Percentiles rank a stretch among this genome's conserved stretches.
phyloP scores from a whole-genome alignment of 371 early-diverging fungal species.

The Funneliformis caledonium region DNA sequence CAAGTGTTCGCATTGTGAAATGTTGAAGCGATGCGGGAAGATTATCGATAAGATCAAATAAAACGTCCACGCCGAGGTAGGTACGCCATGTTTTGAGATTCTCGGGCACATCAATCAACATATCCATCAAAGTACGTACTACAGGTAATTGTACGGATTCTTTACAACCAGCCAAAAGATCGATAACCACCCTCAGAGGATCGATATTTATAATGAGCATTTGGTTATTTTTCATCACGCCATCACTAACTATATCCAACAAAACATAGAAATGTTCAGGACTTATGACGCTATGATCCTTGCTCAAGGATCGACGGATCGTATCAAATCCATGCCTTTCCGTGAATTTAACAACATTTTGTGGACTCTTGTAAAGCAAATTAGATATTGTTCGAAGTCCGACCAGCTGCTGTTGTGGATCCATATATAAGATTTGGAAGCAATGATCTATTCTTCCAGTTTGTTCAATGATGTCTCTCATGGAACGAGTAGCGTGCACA shows the following conservation, averaged over 20 bases:
- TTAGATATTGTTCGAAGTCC: conserved; percentile 51
- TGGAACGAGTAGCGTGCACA: conserved; percentile 48
- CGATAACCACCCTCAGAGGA: conserved; percentile 47
- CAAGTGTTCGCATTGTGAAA: conserved; percentile 50
- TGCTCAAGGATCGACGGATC: conserved; percentile 44
- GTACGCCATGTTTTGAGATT: conserved; percentile 50
- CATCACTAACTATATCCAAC: conserved; percentile 51
- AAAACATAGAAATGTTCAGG: conserved; percentile 49
- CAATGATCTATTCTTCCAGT: conserved; percentile 50
- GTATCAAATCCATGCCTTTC: conserved; percentile 48
- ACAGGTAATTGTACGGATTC: conserved; percentile 50
- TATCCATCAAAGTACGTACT: conserved; percentile 48
- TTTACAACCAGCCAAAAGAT: conserved; percentile 41
- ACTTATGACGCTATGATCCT: conserved; percentile 43
- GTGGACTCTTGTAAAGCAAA: conserved; percentile 50
- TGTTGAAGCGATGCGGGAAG: conserved; percentile 48
- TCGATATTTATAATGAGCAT: conserved; percentile 47
- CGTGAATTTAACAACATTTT: conserved; percentile 48
- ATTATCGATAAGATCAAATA: conserved; percentile 47
- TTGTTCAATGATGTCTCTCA: conserved; percentile 47
- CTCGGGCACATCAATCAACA: conserved; percentile 50
- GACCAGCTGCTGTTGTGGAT: conserved; percentile 48
- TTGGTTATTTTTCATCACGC: conserved; percentile 49
- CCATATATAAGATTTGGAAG: conserved; percentile 50
- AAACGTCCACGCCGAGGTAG: conserved; percentile 45